Evolutionary conservation across 2,329 filamentous ascomycete species (phyloP), one percentile per base, ranked within the genome.

Genomic region (Emmonsia crescens): DNA sequence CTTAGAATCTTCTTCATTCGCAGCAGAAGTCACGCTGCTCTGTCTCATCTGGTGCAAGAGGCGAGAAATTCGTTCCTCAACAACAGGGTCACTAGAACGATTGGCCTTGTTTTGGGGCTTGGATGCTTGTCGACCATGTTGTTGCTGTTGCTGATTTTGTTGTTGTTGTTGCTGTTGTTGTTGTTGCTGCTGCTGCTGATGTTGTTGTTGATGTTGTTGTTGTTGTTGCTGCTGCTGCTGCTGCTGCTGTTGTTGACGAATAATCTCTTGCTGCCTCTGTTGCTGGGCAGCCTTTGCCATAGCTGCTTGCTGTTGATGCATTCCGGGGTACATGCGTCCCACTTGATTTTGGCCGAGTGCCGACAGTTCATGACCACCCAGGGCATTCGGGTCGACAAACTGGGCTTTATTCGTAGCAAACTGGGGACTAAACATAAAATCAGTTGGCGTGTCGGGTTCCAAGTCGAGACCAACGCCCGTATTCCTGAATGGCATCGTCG

Each of bases 11-110:
- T 82, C 79, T 57, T 83, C 79, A 31, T 79, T 76, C 4, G 81
- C 78, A 5, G n/a, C 52, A 14, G 52, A 44, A 6, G 79, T 76
- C 16, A 83, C 80, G 75, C 89, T 91, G 67, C 79, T 84, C 68
- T 90, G 85, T 68, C 92, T 86, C 87, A 97, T 96, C 60, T 92
- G 91, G 77, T 93, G 92, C 40, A 97, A 82, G 3, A 97, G 84
- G 72, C 94, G 91, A 29, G 90, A 91, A 68, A 97, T 96, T 75
- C 92, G 95, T 77, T 96, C 91, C 76, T 97, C 92, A 8, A 91
- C 86, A 40, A 88, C 82, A 14, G 88, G 86, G 69, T 91, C 88
- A 12, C 83, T 78, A 21, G 72, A 70, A 57, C 73, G 74, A 49
- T 24, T 55, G 49, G 71, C 63, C 63, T 75, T 74, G 65, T 62